Evolutionary conservation across 441 rosid species (phyloP).

Genomic region (Syzygium malaccense): DNA sequence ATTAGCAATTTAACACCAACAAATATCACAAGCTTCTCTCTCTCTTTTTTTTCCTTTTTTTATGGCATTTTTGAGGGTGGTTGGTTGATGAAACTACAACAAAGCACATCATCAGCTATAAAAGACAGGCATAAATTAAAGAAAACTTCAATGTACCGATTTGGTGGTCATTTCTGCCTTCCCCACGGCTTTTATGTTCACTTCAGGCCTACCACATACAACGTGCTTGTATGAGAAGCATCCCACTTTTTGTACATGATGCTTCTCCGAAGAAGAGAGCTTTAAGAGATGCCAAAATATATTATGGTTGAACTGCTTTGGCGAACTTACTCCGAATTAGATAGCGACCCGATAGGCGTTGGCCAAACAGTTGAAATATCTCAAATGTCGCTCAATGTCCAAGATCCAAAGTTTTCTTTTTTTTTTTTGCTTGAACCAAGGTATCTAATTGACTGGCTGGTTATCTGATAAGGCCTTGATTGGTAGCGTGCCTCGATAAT

Average conservation of each 20-base stretch:
- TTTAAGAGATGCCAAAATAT: no score
- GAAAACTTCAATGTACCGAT: background rate
- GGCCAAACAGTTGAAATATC: background rate
- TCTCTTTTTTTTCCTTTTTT: no score
- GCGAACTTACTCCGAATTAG: background rate
- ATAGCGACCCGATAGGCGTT: rapidly evolving
- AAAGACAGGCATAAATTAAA: background rate
- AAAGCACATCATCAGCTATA: background rate
- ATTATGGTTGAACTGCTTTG: no score
- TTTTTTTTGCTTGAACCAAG: no score
- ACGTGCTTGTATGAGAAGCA: background rate
- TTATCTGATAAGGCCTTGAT: background rate
- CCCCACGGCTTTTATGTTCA: background rate
- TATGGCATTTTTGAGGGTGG: rapidly evolving
- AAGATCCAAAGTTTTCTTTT: no score
- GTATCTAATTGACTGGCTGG: background rate
- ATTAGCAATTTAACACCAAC: no score
- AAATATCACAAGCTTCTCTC: no score
- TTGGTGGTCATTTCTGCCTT: background rate
- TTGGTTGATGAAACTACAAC: background rate
- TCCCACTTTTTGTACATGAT: background rate
- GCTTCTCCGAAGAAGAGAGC: background rate
- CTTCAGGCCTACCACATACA: background rate
- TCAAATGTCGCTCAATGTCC: no score
- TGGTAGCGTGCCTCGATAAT: background rate